Percentiles rank a stretch among this genome's conserved stretches.
Conservation (phyloP, 257 asterid genomes). For the Gentiana dahurica region DNA sequence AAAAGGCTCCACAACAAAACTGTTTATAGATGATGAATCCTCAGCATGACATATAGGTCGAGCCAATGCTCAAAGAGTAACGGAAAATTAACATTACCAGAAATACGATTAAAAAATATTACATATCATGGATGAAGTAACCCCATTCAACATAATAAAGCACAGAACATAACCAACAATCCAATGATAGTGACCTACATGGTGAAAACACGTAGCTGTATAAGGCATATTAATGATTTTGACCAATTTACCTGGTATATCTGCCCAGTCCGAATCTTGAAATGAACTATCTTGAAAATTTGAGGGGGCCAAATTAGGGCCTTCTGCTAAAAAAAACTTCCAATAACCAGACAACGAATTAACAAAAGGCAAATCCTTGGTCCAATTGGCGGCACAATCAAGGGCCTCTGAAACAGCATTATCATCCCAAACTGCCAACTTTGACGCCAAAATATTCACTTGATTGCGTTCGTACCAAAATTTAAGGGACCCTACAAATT, state of each 20-base stretch:
- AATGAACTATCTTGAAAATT: slow-evolving; percentile 50
- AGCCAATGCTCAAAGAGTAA: no score
- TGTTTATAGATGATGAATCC: no score
- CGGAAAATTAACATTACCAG: no score
- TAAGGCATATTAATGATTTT: no score
- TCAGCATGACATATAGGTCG: no score
- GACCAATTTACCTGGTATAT: slow-evolving; percentile 62
- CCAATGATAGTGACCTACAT: no score
- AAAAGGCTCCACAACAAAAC: no score
- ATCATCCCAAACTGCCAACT: slow-evolving; percentile 87
- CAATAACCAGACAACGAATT: slow-evolving; percentile 80
- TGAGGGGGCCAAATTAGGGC: slow-evolving; percentile 44
- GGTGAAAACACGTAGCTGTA: no score
- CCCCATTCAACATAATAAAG: no score
- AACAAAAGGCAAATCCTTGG: slow-evolving; percentile 70
- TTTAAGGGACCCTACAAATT: slow-evolving; percentile 59
- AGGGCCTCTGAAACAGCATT: slow-evolving; percentile 63
- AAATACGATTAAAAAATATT: no score
- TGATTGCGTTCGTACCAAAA: slow-evolving; percentile 91
- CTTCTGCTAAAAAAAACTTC: slow-evolving; percentile 62
- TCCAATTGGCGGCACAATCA: slow-evolving; percentile 85
- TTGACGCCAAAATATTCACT: slow-evolving; percentile 44
- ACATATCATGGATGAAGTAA: no score
- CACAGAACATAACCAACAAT: no score
- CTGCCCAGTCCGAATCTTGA: slow-evolving; percentile 73